phyloP scores from a whole-genome alignment of 306 rosid species.

The Medicago ruthenica region DNA sequence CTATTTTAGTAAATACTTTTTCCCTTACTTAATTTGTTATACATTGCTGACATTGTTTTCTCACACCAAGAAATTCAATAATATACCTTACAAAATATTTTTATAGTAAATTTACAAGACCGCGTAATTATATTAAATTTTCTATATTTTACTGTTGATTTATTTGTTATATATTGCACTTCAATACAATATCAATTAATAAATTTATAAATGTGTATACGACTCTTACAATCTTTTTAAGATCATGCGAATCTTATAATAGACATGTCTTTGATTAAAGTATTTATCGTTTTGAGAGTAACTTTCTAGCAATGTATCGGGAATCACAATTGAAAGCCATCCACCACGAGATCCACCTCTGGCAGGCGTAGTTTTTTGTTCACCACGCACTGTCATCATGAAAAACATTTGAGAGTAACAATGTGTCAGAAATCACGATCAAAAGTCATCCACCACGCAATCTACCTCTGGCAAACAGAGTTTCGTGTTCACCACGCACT shows the following conservation, averaged over 20 bases:
- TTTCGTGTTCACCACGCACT: too few relatives aligned
- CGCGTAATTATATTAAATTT: neutral
- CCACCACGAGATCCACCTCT: neutral
- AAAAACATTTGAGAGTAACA: too few relatives aligned
- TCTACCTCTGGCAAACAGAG: too few relatives aligned
- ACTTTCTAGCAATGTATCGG: neutral
- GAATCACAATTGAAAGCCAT: neutral
- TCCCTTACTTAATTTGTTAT: neutral
- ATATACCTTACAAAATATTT: neutral
- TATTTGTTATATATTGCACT: neutral
- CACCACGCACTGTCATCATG: too few relatives aligned
- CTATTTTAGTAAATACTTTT: neutral
- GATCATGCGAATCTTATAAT: neutral
- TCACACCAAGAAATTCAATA: neutral
- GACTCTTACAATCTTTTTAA: neutral
- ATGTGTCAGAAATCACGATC: too few relatives aligned
- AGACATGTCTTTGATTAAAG: neutral
- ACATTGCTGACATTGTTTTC: neutral
- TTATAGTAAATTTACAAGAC: neutral
- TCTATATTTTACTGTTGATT: neutral
- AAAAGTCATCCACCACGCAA: too few relatives aligned
- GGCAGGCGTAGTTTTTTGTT: neutral
- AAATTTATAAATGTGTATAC: neutral
- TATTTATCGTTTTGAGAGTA: neutral
- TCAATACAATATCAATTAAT: neutral